Evolutionary conservation across 768 basidiomycete genomes (phyloP).

Genomic region (Kwoniella dejecticola): DNA sequence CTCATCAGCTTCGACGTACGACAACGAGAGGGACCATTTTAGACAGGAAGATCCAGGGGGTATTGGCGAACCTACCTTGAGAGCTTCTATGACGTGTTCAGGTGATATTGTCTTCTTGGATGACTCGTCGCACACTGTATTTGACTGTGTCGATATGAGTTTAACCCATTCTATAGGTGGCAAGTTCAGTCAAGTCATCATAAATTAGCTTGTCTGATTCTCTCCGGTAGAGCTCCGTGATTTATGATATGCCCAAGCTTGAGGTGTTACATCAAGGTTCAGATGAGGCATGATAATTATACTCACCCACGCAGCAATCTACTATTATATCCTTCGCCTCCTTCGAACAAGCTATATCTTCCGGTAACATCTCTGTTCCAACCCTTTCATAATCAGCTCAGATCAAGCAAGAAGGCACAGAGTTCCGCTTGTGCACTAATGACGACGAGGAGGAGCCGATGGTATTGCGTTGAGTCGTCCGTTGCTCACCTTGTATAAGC

Average conservation of each 20-base stretch:
- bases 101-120: conserved; percentile 99
- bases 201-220: no score
- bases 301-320: conserved; percentile 95
- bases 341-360: conserved; percentile 84
- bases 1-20: no score
- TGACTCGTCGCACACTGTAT: conserved; percentile 96
- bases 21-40: no score
- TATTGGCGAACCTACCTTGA: conserved; percentile 68
- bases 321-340: conserved; percentile 96
- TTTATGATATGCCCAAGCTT: no score
- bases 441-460: no score
- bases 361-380: conserved; percentile 83
- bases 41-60: background rate
- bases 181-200: background rate
- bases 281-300: background rate
- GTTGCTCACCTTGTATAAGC: conserved; percentile 80
- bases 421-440: no score
- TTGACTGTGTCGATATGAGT: conserved; percentile 93
- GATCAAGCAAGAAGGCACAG: no score
- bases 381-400: background rate
- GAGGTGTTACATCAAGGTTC: background rate
- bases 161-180: conserved; percentile 87
- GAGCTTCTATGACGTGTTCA: conserved; percentile 88
- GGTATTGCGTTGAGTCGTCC: background rate
- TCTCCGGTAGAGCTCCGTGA: no score